Evolutionary conservation across 2,329 filamentous ascomycete species (phyloP).

Genomic region (Pseudocercospora macadamiae): DNA sequence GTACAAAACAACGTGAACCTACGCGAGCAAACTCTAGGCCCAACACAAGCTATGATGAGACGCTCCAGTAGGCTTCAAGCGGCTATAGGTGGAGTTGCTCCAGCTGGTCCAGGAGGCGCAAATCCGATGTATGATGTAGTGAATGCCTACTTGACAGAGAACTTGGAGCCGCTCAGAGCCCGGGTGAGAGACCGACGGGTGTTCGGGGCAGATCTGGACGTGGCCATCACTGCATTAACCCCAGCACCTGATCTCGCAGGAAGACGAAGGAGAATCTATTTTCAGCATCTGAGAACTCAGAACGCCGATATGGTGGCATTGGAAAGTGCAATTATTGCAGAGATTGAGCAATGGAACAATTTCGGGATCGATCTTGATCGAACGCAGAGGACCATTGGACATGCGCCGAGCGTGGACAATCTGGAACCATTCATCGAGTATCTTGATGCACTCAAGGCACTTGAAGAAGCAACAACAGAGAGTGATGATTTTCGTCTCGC

Average conservation of each 20-base stretch:
- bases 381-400: neutral
- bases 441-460: neutral
- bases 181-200: neutral
- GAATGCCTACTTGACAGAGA: neutral
- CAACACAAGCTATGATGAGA: neutral
- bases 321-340: neutral
- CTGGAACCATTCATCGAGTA: neutral
- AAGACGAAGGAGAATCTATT: neutral
- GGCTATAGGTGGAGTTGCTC: neutral
- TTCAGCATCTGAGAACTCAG: neutral
- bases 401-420: neutral
- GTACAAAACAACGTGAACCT: neutral
- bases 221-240: neutral
- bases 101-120: neutral
- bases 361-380: neutral
- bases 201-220: neutral
- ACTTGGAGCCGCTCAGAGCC: neutral
- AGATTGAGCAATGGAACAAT: neutral
- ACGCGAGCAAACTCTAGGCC: neutral
- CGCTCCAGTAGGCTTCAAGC: neutral
- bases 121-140: neutral
- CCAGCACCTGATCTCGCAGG: neutral
- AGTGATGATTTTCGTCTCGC: too few relatives aligned
- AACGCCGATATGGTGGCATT: neutral
- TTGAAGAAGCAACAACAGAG: neutral